Evolutionary conservation across 192 early-diverging fungal species (phyloP).

Genomic region (Entomortierella beljakovae): DNA sequence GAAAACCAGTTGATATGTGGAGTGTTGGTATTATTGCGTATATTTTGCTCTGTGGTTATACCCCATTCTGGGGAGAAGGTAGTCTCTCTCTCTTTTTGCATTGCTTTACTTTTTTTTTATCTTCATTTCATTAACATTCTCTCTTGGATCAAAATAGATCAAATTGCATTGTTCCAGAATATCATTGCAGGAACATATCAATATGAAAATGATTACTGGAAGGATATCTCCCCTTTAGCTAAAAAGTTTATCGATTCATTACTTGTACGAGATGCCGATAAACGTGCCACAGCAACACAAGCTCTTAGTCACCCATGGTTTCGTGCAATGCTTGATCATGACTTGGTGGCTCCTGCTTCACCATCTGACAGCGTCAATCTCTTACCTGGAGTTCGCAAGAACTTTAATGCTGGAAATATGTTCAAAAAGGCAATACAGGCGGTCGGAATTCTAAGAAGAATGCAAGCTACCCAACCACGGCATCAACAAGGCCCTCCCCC

Average conservation of each 20-base stretch:
- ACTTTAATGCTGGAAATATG: conserved; percentile 43
- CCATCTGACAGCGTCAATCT: conserved; percentile 41
- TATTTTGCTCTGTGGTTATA: conserved; percentile 84
- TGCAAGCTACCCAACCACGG: conserved; percentile 20
- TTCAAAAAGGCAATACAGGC: conserved; percentile 48
- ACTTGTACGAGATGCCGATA: conserved; percentile 72
- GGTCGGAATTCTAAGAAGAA: conserved; percentile 32
- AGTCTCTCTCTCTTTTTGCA: conserved; percentile 47
- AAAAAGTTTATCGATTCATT: conserved; percentile 80
- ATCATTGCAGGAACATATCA: conserved; percentile 78
- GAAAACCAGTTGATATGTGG: conserved; percentile 96
- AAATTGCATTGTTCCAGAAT: conserved; percentile 70
- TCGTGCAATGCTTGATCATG: conserved; percentile 54
- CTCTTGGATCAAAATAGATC: conserved; percentile 40
- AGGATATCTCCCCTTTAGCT: conserved; percentile 82
- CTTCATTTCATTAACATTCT: not conserved
- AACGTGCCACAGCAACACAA: conserved; percentile 82
- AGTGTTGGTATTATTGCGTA: conserved; percentile 93
- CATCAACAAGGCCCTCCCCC: not conserved
- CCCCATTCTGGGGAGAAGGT: conserved; percentile 74
- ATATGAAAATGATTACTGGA: conserved; percentile 82
- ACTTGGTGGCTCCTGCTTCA: conserved; percentile 28
- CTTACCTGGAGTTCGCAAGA: conserved; percentile 32
- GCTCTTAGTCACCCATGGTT: conserved; percentile 91
- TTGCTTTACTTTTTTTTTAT: conserved; percentile 35